Evolutionary conservation across 2,329 filamentous ascomycete species (phyloP).

Genomic region (Hypoxylon sp.): DNA sequence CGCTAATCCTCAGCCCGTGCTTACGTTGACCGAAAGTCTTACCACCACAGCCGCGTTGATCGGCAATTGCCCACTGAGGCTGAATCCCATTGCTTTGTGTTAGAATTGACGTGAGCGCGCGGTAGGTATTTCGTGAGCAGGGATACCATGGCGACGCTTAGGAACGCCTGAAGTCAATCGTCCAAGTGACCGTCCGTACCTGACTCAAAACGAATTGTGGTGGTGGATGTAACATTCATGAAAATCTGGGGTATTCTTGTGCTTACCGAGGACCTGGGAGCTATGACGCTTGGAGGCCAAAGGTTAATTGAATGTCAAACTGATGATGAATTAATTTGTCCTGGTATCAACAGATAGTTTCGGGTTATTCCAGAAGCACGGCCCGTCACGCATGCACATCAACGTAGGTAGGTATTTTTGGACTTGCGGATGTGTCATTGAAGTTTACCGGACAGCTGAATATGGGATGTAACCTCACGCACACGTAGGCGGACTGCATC

Average conservation of each 20-base stretch:
- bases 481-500: neutral
- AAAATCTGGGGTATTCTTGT: conserved; percentile 6
- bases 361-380: conserved; percentile 1
- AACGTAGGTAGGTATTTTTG: conserved; percentile 10
- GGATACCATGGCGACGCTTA: neutral
- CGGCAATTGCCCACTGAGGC: neutral
- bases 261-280: conserved; percentile 15
- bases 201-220: neutral
- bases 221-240: neutral
- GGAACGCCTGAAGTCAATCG: neutral
- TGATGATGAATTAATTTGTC: conserved; percentile 3
- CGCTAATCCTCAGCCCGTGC: neutral
- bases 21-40: neutral
- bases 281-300: neutral
- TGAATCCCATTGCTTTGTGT: neutral
- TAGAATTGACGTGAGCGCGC: neutral
- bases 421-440: conserved; percentile 17
- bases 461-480: conserved; percentile 32
- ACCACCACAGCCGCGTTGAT: neutral
- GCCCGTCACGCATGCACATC: conserved; percentile 1
- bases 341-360: neutral
- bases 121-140: neutral
- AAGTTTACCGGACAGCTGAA: conserved; percentile 10
- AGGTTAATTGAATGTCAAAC: neutral
- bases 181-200: neutral